Base-by-base conservation (phyloP, 108 stramenopile species). In the Parietichytrium sp. region DNA sequence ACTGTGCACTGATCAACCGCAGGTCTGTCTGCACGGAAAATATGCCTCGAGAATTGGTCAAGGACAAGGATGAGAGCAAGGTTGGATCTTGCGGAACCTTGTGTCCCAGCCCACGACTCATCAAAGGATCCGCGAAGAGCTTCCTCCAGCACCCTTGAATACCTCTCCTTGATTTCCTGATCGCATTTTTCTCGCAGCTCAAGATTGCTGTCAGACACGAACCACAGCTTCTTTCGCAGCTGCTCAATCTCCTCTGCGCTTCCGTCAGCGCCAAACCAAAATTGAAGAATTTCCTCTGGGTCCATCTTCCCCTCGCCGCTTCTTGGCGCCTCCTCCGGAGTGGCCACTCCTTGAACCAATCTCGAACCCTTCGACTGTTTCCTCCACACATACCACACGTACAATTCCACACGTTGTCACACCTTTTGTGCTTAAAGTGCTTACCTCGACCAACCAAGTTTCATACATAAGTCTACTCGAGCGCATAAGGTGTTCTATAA, bases 31-130 rank as follows among this genome's bases (percentile, higher is more conserved):
- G n/a, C 79, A 8, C 88, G 85, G 49, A 54, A 85, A 7, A 87
- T 16, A 36, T 89, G 88, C 52, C 88, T 45, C 30, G 89, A 82
- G 29, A 88, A 84, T 47, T 89, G 89, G 36, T 89, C 89, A 3
- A 89, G 72, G 42, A 89, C 80, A 16, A 89, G 20, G 48, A 89
- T 82, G 16, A 88, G 55, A 8, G 89, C 85, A 15, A 89, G 36
- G 15, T 51, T 23, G 7, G 79, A 49, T n/a, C 84, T 51, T 30
- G 85, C 83, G 23, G 61, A 72, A 6, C 38, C 61, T 12, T 25
- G 10, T 12, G 49, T 26, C 8, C 48, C 26, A 26, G 29, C 18
- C 89, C 89, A 89, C 15, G 25, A 27, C 15, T 79, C 47, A 27
- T 49, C 48, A 47, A 86, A 53, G 36, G 45, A n/a, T 3, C 81